Evolutionary conservation across 257 asterid species (phyloP).

Genomic region (Leptodermis oblonga): DNA sequence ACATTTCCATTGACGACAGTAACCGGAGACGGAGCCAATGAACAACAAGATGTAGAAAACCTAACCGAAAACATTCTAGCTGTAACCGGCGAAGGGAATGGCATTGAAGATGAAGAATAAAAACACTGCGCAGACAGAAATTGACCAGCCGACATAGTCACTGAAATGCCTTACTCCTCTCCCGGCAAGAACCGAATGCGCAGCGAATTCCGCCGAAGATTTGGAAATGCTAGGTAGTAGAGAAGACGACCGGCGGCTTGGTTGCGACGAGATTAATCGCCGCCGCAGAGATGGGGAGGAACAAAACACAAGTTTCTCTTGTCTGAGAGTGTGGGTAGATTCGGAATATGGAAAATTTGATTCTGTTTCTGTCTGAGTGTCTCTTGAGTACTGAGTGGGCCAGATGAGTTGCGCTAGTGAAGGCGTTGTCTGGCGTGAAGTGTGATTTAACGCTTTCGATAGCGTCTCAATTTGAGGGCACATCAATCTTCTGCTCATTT

Average conservation of each 20-base stretch:
- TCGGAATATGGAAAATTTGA: constrained; percentile 3
- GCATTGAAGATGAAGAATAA: constrained; percentile 6
- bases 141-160: constrained; percentile 12
- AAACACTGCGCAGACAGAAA: constrained; percentile 8
- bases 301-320: no score
- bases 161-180: not conserved
- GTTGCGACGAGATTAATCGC: constrained; percentile 9
- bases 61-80: constrained; percentile 23
- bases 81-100: not conserved
- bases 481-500: no score
- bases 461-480: no score
- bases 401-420: no score
- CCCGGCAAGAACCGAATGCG: not conserved
- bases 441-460: no score
- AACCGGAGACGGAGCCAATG: constrained; percentile 44
- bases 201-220: not conserved
- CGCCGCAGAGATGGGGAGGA: not conserved
- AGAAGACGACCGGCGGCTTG: not conserved
- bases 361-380: no score
- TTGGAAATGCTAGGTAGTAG: not conserved
- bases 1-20: constrained; percentile 53
- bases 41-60: constrained; percentile 55
- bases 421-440: constrained; percentile 3
- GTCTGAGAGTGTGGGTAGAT: constrained; percentile 2
- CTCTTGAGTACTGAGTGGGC: no score